Evolutionary conservation across 2,329 filamentous ascomycete genomes (phyloP).

Genomic region (Dryadomyces sulphureus): DNA sequence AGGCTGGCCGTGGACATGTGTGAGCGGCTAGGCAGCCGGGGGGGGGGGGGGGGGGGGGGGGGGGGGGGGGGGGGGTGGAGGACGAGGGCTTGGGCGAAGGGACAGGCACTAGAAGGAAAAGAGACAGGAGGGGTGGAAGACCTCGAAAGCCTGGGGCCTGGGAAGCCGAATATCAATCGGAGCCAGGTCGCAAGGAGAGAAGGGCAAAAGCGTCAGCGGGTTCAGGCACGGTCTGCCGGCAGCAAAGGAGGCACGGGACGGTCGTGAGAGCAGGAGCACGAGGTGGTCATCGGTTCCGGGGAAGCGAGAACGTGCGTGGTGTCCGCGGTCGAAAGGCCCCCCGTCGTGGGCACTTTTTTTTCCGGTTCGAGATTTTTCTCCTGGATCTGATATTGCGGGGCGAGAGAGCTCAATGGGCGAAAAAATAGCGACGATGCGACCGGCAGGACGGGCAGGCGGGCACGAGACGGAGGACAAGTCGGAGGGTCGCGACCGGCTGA

Average conservation of each 20-base stretch:
- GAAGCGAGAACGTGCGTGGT: neutral
- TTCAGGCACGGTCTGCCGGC: neutral
- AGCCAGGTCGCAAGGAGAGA: neutral
- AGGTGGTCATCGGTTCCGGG: slow-evolving; percentile 1
- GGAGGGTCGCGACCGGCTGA: too few relatives aligned
- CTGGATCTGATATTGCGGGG: too few relatives aligned
- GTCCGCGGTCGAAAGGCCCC: neutral
- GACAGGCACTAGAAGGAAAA: too few relatives aligned
- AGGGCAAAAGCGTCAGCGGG: neutral
- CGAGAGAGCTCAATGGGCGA: too few relatives aligned
- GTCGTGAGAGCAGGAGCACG: neutral
- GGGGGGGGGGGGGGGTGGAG: neutral
- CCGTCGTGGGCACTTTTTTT: neutral
- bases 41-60: neutral
- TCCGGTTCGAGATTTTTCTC: too few relatives aligned
- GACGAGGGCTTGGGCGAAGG: too few relatives aligned
- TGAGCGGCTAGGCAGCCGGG: neutral
- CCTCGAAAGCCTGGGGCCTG: too few relatives aligned
- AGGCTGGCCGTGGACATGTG: slow-evolving; percentile 23
- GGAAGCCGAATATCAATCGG: neutral
- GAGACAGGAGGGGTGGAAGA: too few relatives aligned
- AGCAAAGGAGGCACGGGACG: neutral
- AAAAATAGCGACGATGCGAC: too few relatives aligned
- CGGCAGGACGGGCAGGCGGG: too few relatives aligned
- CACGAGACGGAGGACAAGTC: too few relatives aligned